phyloP scores from a whole-genome alignment of 1,284 basidiomycete genomes.

The Boletus smithii region DNA sequence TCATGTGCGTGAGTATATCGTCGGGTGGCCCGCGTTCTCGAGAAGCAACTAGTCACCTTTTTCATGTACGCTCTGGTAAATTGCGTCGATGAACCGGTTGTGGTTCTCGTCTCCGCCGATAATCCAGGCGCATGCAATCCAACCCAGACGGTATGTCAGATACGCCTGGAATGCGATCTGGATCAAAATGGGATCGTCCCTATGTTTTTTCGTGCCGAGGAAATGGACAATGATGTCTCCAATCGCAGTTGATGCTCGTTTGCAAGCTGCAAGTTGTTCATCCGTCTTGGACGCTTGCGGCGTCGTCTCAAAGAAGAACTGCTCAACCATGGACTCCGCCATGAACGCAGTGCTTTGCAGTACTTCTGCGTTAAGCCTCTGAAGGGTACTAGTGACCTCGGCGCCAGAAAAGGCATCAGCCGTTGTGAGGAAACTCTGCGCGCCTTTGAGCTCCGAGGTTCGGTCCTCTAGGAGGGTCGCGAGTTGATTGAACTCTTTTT shows the following conservation, averaged over 20 bases:
- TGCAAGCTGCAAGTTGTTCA: slow-evolving; percentile 28
- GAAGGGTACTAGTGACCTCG: slow-evolving; percentile 34
- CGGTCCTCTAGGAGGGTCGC: slow-evolving; percentile 29
- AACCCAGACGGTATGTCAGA: slow-evolving; percentile 27
- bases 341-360: slow-evolving; percentile 36
- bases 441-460: slow-evolving; percentile 37
- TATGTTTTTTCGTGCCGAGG: slow-evolving; percentile 29
- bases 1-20: not conserved
- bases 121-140: slow-evolving; percentile 31
- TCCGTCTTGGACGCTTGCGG: slow-evolving; percentile 11
- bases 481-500: slow-evolving; percentile 30
- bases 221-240: slow-evolving; percentile 28
- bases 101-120: slow-evolving; percentile 28
- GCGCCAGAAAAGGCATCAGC: slow-evolving; percentile 33
- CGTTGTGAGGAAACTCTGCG: slow-evolving; percentile 35
- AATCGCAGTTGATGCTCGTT: slow-evolving; percentile 20
- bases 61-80: slow-evolving; percentile 27
- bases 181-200: slow-evolving; percentile 33
- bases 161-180: slow-evolving; percentile 36
- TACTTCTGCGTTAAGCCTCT: slow-evolving; percentile 35
- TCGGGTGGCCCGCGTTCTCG: not conserved
- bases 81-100: slow-evolving; percentile 26
- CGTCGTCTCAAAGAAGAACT: slow-evolving; percentile 19
- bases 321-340: slow-evolving; percentile 36
- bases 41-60: slow-evolving; percentile 16